Evolutionary conservation across 257 asterid species (phyloP).

Genomic region (Capsicum pubescens): DNA sequence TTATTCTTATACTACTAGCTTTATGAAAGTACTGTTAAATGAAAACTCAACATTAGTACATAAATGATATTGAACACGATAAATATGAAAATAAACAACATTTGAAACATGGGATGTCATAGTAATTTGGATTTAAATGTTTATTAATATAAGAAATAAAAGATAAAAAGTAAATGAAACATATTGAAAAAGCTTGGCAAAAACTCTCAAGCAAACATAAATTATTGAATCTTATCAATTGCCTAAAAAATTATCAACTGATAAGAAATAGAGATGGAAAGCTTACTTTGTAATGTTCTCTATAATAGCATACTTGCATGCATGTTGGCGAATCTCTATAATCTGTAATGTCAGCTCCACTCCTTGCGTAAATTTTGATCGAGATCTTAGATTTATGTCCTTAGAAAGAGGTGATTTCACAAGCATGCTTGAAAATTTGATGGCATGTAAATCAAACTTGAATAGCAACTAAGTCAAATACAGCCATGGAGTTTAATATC

Average conservation of each 20-base stretch:
- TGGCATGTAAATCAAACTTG: slow-evolving; percentile 90
- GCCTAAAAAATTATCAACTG: background rate
- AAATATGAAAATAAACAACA: no score
- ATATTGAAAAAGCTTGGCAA: no score
- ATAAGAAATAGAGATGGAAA: background rate
- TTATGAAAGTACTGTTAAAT: no score
- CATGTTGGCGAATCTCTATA: slow-evolving; percentile 67
- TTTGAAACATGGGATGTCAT: no score
- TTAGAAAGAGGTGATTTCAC: slow-evolving; percentile 82
- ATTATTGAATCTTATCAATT: background rate
- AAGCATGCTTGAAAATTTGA: slow-evolving; percentile 81
- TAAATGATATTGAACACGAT: no score
- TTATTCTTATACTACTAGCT: no score
- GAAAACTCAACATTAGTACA: no score
- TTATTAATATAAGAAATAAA: no score
- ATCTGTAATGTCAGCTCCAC: slow-evolving; percentile 89
- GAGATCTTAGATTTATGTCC: slow-evolving; percentile 74
- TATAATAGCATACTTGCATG: slow-evolving; percentile 86
- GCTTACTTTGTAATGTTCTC: slow-evolving; percentile 82
- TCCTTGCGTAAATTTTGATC: slow-evolving; percentile 87
- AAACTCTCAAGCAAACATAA: no score
- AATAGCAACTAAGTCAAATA: slow-evolving; percentile 86
- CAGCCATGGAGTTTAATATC: slow-evolving; percentile 90
- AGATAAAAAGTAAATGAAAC: no score
- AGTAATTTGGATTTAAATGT: no score